Percentiles rank a stretch among this genome's conserved stretches.
Conservation (phyloP, 169 alveolate species). For the Plasmodium malariae region DNA sequence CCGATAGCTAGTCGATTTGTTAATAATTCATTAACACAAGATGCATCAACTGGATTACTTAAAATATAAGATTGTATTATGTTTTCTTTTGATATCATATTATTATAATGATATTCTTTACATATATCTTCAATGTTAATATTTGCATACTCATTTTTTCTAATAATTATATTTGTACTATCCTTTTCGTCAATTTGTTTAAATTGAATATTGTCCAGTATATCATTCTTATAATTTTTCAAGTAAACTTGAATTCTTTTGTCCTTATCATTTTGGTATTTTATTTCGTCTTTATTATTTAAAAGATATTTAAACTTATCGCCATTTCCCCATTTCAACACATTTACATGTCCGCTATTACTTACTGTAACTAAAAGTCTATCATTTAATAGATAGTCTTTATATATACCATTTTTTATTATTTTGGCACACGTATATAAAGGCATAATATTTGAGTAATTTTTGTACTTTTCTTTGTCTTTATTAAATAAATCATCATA, state of each 20-base stretch:
- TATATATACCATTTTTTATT: slow-evolving; percentile 52
- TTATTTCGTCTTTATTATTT: slow-evolving; percentile 7
- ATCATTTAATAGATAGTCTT: slow-evolving; percentile 25
- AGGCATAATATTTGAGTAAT: slow-evolving; percentile 53
- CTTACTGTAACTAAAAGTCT: slow-evolving; percentile 63
- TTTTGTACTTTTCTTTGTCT: slow-evolving; percentile 24
- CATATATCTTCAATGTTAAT: slow-evolving; percentile 34
- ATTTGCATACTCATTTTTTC: slow-evolving; percentile 29
- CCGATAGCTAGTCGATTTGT: slow-evolving; percentile 82
- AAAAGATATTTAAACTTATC: slow-evolving; percentile 26
- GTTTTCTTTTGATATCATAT: slow-evolving; percentile 54
- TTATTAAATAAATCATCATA: slow-evolving; percentile 43
- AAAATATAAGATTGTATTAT: slow-evolving; percentile 76
- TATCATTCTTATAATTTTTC: slow-evolving; percentile 31
- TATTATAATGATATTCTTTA: slow-evolving; percentile 55
- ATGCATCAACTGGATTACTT: slow-evolving; percentile 79
- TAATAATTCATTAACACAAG: slow-evolving; percentile 74
- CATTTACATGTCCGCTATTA: slow-evolving; percentile 49
- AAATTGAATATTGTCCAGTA: slow-evolving; percentile 38
- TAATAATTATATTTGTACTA: slow-evolving; percentile 7
- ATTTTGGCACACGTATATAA: slow-evolving; percentile 17
- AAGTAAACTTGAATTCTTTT: slow-evolving; percentile 22
- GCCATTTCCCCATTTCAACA: slow-evolving; percentile 46
- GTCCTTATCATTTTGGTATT: slow-evolving; percentile 14
- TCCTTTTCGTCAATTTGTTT: slow-evolving; percentile 49